A percentile compares a stretch with the other conserved stretches of the same genome.
These are phyloP conservation scores for Lepidium aucheri DNA, from an alignment of 345 rosid species.

Conservation along the genomic window DNA sequence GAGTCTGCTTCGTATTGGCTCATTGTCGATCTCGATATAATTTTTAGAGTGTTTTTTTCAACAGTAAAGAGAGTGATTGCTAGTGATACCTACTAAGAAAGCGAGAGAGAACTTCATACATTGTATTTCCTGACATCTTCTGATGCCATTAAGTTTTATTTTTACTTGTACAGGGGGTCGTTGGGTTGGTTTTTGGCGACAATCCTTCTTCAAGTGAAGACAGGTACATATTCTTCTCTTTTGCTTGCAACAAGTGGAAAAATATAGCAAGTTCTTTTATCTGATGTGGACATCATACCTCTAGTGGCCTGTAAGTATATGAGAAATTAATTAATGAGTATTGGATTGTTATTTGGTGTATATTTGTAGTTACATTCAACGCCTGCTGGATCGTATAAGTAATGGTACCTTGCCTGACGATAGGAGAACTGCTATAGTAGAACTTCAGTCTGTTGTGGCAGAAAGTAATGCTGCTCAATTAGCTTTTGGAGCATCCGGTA, in stretches of 20 bases:
- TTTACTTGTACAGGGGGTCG: conserved; percentile 64
- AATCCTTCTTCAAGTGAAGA: conserved; percentile 69
- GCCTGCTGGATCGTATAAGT: conserved; percentile 85
- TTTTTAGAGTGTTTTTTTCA: neutral
- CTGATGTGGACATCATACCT: neutral
- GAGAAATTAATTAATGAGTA: neutral
- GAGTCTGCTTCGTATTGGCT: neutral
- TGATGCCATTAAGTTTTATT: neutral
- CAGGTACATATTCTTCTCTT: conserved; percentile 35
- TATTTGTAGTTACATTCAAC: conserved; percentile 63
- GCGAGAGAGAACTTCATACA: neutral
- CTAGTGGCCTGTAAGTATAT: neutral
- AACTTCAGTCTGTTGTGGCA: conserved; percentile 87
- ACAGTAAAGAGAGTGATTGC: neutral
- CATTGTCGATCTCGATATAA: neutral
- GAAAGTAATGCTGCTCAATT: conserved; percentile 83
- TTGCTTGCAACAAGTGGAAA: neutral
- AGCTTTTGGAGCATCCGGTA: conserved; percentile 90
- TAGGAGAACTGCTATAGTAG: conserved; percentile 75
- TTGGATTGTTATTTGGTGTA: neutral
- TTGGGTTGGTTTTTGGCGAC: conserved; percentile 90
- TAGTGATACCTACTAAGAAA: neutral
- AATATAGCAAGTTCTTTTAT: neutral
- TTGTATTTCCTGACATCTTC: neutral
- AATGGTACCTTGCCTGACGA: conserved; percentile 83